These are phyloP conservation scores for Coemansia sp. DNA, from an alignment of 192 early-diverging fungal species.

Conservation along the genomic window DNA sequence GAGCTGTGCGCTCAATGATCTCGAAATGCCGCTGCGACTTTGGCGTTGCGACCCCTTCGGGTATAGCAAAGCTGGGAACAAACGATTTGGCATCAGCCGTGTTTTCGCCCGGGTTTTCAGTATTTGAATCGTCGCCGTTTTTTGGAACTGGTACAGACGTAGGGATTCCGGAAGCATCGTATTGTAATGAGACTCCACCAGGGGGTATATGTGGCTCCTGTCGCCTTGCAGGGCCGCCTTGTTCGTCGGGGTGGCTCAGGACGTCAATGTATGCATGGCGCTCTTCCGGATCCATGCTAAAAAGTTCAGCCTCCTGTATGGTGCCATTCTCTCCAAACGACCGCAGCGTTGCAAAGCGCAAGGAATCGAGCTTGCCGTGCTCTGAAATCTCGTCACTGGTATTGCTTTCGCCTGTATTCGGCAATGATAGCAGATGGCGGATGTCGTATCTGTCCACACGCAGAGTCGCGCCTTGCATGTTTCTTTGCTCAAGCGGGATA, in stretches of 20 bases:
- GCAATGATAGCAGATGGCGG: conserved; percentile 23
- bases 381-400: not conserved
- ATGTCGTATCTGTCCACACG: conserved; percentile 39
- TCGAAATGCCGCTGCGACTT: conserved; percentile 57
- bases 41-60: conserved; percentile 44
- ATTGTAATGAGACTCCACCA: not conserved
- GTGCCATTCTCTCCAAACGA: not conserved
- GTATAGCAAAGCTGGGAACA: conserved; percentile 17
- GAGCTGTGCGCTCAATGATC: conserved; percentile 71
- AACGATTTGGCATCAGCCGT: conserved; percentile 5
- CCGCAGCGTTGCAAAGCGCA: conserved; percentile 24
- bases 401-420: not conserved
- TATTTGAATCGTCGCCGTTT: not conserved
- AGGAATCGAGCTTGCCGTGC: conserved; percentile 8
- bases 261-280: conserved; percentile 19
- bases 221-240: not conserved
- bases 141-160: not conserved
- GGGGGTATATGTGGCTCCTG: not conserved
- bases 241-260: not conserved
- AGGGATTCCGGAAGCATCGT: conserved; percentile 9
- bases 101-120: not conserved
- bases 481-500: conserved; percentile 11
- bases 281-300: conserved; percentile 13
- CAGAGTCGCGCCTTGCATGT: not conserved
- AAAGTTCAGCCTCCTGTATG: conserved; percentile 11